A percentile compares a stretch with the other conserved stretches of the same genome.
Evolutionary conservation across 2,329 filamentous ascomycete genomes (phyloP).

Genomic region (Onygenales sp.): DNA sequence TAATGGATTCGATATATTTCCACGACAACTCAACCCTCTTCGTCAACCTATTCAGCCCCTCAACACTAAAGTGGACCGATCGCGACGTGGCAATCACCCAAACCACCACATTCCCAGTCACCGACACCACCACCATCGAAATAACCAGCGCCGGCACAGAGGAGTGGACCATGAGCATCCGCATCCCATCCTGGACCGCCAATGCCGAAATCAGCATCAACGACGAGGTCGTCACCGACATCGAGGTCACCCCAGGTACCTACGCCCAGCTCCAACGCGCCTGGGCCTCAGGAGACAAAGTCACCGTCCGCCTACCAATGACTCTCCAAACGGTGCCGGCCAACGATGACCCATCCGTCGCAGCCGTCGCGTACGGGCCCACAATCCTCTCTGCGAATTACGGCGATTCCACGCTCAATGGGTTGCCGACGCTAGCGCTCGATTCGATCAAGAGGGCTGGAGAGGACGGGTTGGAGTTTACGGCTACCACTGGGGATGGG

Average conservation of each 20-base stretch:
- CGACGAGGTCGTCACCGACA: conserved; percentile 19
- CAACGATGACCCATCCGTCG: conserved; percentile 38
- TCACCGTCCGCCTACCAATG: conserved; percentile 40
- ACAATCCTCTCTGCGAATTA: conserved; percentile 24
- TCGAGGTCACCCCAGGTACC: conserved; percentile 24
- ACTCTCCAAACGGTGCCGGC: conserved; percentile 33
- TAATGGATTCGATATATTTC: conserved; percentile 46
- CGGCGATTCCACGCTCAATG: not conserved
- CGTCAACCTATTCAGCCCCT: conserved; percentile 43
- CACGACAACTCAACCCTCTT: conserved; percentile 34
- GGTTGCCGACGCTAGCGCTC: not conserved
- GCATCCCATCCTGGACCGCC: conserved; percentile 40
- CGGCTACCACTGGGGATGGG: conserved; percentile 1
- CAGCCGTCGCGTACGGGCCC: conserved; percentile 40
- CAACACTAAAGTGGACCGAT: conserved; percentile 36
- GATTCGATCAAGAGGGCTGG: not conserved
- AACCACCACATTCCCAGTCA: conserved; percentile 34
- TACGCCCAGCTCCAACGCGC: conserved; percentile 34
- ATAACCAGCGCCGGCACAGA: conserved; percentile 26
- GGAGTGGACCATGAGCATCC: conserved; percentile 30
- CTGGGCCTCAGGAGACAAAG: conserved; percentile 37
- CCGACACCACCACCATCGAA: conserved; percentile 31
- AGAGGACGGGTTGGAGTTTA: conserved; percentile 3
- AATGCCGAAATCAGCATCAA: conserved; percentile 35
- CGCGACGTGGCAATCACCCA: conserved; percentile 34